A percentile compares a stretch with the other conserved stretches of the same genome.
These are phyloP conservation scores for Candida wancherniae DNA, from an alignment of 805 yeast genomes.

Conservation along the genomic window DNA sequence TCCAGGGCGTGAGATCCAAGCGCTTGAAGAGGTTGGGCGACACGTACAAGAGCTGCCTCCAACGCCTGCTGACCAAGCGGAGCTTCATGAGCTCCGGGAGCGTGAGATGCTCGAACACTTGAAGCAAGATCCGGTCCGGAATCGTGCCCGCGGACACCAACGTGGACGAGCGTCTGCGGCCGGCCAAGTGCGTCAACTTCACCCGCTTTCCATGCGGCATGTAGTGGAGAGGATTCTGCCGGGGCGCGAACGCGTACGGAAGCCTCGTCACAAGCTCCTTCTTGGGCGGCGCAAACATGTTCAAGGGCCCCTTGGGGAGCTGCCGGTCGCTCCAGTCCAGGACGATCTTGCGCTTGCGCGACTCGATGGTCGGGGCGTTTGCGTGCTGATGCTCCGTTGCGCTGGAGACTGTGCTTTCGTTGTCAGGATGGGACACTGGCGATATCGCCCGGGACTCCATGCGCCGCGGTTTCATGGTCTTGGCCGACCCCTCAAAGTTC, in stretches of 20 bases:
- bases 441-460: constrained; percentile 13
- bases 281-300: constrained; percentile 34
- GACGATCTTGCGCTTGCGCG: constrained; percentile 14
- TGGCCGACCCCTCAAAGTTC: constrained; percentile 13
- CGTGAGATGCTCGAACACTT: constrained; percentile 48
- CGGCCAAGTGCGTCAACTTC: constrained; percentile 41
- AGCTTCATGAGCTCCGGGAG: constrained; percentile 59
- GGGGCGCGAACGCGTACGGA: constrained; percentile 23
- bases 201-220: constrained; percentile 52
- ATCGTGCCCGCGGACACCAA: constrained; percentile 50
- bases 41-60: constrained; percentile 61
- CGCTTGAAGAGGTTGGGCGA: constrained; percentile 48
- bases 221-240: constrained; percentile 42
- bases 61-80: constrained; percentile 55
- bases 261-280: constrained; percentile 33
- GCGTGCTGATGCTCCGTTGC: too few relatives aligned
- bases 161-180: constrained; percentile 51
- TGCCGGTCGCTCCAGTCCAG: constrained; percentile 6
- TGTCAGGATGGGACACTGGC: constrained; percentile 13
- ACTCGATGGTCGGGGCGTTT: constrained; percentile 3
- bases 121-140: constrained; percentile 55
- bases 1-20: constrained; percentile 60
- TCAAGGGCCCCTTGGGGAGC: constrained; percentile 13
- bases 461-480: constrained; percentile 1
- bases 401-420: too few relatives aligned